Percentiles rank a stretch among this genome's conserved stretches.
phyloP scores from a whole-genome alignment of 2,329 filamentous ascomycete species.

The Xylariaceae sp. region DNA sequence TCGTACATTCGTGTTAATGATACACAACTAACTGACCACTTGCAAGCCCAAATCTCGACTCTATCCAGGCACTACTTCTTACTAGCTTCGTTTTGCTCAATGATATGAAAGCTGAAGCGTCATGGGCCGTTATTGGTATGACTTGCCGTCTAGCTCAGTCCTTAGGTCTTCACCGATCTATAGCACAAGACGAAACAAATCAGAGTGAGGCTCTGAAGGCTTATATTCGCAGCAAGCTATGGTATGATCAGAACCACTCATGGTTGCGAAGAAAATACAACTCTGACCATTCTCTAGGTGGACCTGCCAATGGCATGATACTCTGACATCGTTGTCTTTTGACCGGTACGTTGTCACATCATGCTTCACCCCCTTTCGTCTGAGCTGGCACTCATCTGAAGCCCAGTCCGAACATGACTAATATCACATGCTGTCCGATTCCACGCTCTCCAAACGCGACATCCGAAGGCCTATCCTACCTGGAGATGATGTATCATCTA shows the following conservation, averaged over 20 bases:
- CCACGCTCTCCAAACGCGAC: conserved; percentile 40
- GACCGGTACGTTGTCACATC: conserved; percentile 43
- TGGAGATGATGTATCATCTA: conserved; percentile 61
- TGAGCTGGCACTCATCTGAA: conserved; percentile 6
- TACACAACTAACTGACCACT: conserved; percentile 3
- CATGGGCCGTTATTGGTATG: conserved; percentile 59
- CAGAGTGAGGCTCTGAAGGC: conserved; percentile 48
- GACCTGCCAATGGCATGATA: conserved; percentile 64
- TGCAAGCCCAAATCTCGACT: conserved; percentile 56
- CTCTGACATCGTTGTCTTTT: conserved; percentile 60
- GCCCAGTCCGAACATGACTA: conserved; percentile 56
- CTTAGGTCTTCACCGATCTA: conserved; percentile 53
- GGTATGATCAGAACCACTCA: conserved; percentile 36
- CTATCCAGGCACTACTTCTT: conserved; percentile 58
- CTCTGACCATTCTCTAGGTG: conserved; percentile 35
- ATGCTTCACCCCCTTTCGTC: background rate
- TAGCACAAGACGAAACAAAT: conserved; percentile 42
- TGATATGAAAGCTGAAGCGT: conserved; percentile 65
- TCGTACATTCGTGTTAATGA: no score
- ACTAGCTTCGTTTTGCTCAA: conserved; percentile 60
- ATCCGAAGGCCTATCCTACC: conserved; percentile 50
- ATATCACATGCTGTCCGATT: conserved; percentile 51
- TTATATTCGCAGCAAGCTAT: conserved; percentile 50
- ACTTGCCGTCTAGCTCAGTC: conserved; percentile 62
- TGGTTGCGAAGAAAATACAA: background rate